Percentiles rank a stretch among this genome's conserved stretches.
Conservation (phyloP, 345 rosid genomes). For the Eucalyptus marginata region DNA sequence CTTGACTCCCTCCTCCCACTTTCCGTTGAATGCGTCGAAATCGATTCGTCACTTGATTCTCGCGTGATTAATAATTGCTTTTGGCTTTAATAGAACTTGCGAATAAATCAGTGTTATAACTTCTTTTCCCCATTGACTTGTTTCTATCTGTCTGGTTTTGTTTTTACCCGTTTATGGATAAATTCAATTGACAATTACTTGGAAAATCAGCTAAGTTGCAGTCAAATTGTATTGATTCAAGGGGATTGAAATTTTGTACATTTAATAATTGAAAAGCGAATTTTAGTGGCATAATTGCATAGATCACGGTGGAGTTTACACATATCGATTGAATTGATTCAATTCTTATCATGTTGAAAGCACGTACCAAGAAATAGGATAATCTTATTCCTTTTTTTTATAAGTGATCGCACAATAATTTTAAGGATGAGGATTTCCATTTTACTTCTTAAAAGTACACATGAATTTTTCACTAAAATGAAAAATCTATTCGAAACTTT, state of each 20-base stretch:
- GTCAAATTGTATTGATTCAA: neutral
- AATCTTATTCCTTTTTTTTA: neutral
- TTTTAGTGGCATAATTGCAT: neutral
- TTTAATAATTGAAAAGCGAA: neutral
- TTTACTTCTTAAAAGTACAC: neutral
- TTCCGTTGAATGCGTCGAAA: neutral
- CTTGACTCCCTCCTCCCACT: neutral
- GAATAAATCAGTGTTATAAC: neutral
- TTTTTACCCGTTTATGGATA: neutral
- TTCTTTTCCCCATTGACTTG: neutral
- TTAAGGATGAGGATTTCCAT: accelerated
- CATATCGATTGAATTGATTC: neutral
- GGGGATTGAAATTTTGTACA: neutral
- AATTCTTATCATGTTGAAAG: neutral
- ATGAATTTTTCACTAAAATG: neutral
- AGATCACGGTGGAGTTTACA: accelerated
- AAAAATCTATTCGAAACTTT: neutral
- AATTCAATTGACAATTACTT: neutral
- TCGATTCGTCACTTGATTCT: neutral
- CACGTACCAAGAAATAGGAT: neutral
- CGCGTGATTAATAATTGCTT: neutral
- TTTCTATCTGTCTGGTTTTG: neutral
- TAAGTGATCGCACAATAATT: accelerated
- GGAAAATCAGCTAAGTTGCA: accelerated
- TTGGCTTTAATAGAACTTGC: neutral